A percentile compares a stretch with the other conserved stretches of the same genome.
Conservation (phyloP, 2,329 filamentous ascomycete species). For the Colletotrichum zoysiae region DNA sequence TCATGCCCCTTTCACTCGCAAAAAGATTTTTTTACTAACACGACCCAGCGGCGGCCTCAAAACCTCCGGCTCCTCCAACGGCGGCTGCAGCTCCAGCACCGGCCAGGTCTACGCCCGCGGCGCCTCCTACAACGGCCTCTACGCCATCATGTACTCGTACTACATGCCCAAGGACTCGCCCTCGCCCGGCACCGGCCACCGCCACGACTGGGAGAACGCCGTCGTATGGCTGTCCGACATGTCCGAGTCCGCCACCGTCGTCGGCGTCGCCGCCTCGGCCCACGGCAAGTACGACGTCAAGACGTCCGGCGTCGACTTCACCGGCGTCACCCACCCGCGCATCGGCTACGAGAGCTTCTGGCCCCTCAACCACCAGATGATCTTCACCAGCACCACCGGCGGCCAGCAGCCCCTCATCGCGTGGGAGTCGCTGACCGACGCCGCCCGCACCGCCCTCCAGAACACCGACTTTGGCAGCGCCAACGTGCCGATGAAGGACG, state of each 20-base stretch:
- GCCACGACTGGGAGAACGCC: constrained; percentile 53
- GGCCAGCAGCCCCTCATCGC: constrained; percentile 56
- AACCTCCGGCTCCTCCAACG: constrained; percentile 45
- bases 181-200: constrained; percentile 50
- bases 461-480: constrained; percentile 55
- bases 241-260: constrained; percentile 46
- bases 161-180: constrained; percentile 59
- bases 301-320: constrained; percentile 44
- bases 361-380: constrained; percentile 53
- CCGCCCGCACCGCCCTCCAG: constrained; percentile 50
- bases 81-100: constrained; percentile 47
- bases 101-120: constrained; percentile 53
- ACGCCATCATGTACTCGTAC: constrained; percentile 52
- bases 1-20: too few relatives aligned
- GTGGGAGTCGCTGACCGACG: constrained; percentile 53
- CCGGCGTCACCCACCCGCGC: constrained; percentile 47
- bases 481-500: constrained; percentile 53
- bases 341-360: constrained; percentile 50
- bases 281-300: constrained; percentile 50
- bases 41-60: constrained; percentile 47
- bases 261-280: constrained; percentile 49
- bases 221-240: constrained; percentile 51
- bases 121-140: constrained; percentile 45
- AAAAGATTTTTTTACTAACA: constrained; percentile 41
- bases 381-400: constrained; percentile 51